Conservation (phyloP, 805 yeast genomes). For the Diddensiella caesifluorescens region DNA sequence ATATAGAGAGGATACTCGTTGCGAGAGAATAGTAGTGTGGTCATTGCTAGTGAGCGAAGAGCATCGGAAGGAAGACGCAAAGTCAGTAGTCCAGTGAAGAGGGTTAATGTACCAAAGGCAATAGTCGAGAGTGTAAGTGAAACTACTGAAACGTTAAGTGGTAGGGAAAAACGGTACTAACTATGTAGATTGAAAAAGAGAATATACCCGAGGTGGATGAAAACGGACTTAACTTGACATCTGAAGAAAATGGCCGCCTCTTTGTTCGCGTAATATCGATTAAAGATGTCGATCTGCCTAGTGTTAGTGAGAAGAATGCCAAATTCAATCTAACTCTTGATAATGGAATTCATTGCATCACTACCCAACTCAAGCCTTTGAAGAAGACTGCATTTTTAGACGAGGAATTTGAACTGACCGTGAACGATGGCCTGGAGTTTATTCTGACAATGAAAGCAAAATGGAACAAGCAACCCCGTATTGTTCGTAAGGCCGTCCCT, state of each 20-base stretch:
- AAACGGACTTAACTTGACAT: constrained; percentile 15
- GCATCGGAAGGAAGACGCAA: constrained; percentile 11
- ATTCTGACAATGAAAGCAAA: constrained; percentile 65
- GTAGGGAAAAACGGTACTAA: neutral
- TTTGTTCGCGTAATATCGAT: constrained; percentile 22
- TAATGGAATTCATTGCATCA: constrained; percentile 72
- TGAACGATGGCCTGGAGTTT: constrained; percentile 55
- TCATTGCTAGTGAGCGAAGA: constrained; percentile 21
- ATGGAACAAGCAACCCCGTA: constrained; percentile 37
- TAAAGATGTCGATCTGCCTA: constrained; percentile 40
- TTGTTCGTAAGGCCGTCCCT: constrained; percentile 14
- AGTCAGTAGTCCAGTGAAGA: constrained; percentile 22
- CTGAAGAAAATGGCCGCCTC: constrained; percentile 23
- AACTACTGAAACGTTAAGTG: neutral
- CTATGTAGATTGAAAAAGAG: neutral
- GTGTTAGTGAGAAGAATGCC: constrained; percentile 34
- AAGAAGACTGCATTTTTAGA: constrained; percentile 37
- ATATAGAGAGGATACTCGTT: constrained; percentile 22
- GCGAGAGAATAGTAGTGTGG: constrained; percentile 21
- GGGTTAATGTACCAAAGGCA: constrained; percentile 3
- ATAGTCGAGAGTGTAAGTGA: neutral
- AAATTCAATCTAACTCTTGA: constrained; percentile 51
- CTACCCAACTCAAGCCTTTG: constrained; percentile 47
- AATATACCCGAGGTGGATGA: constrained; percentile 2
- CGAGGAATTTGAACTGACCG: constrained; percentile 76